phyloP scores from a whole-genome alignment of 192 early-diverging fungal species.

The Lunasporangiospora selenospora region DNA sequence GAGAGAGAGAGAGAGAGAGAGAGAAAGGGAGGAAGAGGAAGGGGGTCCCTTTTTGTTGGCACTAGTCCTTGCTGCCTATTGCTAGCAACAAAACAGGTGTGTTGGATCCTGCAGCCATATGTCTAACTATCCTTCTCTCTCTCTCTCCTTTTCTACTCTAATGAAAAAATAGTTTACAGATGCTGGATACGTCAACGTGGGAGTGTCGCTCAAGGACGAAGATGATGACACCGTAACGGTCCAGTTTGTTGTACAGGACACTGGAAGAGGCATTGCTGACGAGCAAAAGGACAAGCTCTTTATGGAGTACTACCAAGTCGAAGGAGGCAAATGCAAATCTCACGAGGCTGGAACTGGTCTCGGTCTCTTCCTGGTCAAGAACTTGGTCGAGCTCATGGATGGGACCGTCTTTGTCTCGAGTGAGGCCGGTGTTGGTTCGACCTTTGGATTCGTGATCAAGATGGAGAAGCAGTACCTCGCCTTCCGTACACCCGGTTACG shows the following conservation, averaged over 20 bases:
- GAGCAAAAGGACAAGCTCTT: conserved; percentile 49
- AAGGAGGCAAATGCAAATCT: conserved; percentile 40
- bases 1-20: too few relatives aligned
- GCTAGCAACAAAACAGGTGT: neutral
- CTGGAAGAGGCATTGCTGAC: conserved; percentile 37
- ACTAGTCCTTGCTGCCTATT: too few relatives aligned
- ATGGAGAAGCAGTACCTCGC: conserved; percentile 49
- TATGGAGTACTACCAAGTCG: conserved; percentile 44
- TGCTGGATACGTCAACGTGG: conserved; percentile 42
- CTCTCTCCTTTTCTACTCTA: neutral
- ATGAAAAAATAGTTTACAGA: conserved; percentile 29
- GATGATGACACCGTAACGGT: conserved; percentile 47
- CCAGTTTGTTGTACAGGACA: conserved; percentile 48
- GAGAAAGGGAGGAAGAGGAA: too few relatives aligned
- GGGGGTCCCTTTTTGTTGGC: too few relatives aligned
- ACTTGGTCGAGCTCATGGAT: conserved; percentile 41
- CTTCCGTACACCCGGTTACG: conserved; percentile 42
- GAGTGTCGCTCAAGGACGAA: conserved; percentile 45
- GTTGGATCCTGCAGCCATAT: too few relatives aligned
- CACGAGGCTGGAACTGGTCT: conserved; percentile 45
- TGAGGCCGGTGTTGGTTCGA: conserved; percentile 39
- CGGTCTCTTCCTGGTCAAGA: conserved; percentile 42
- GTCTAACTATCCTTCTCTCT: neutral
- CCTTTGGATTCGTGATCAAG: conserved; percentile 45
- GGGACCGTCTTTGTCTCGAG: conserved; percentile 40